Conservation (phyloP, 106 monocot genomes). For the Iris macrosiphon region DNA sequence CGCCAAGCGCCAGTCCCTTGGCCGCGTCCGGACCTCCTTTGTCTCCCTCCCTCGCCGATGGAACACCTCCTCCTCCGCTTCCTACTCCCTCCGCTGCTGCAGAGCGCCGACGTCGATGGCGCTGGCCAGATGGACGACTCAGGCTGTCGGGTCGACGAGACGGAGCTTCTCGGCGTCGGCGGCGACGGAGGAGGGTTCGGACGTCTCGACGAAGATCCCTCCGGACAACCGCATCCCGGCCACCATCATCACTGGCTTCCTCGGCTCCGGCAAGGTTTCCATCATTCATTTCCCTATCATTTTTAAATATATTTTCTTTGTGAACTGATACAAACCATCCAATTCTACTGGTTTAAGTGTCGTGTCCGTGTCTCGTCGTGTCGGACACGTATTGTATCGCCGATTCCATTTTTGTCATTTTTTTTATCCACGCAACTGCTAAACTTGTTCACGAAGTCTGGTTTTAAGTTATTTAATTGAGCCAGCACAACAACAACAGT, state of each 20-base stretch:
- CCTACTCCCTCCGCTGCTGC: neutral
- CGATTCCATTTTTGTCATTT: too few species aligned
- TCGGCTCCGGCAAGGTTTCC: constrained; percentile 63
- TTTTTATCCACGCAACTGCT: too few species aligned
- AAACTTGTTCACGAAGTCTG: too few species aligned
- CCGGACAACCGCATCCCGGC: constrained; percentile 60
- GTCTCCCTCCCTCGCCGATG: neutral
- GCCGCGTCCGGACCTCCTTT: neutral
- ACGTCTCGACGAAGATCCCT: constrained; percentile 34
- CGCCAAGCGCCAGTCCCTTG: constrained; percentile 14
- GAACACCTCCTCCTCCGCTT: neutral
- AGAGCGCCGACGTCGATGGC: neutral
- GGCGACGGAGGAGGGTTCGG: constrained; percentile 28
- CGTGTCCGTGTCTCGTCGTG: too few species aligned
- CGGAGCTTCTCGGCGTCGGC: constrained; percentile 32
- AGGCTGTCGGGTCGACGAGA: neutral
- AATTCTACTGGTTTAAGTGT: too few species aligned
- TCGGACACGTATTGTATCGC: too few species aligned
- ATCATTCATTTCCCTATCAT: too few species aligned
- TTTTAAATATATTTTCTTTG: too few species aligned
- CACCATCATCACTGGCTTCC: constrained; percentile 68
- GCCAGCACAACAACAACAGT: too few species aligned
- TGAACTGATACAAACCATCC: too few species aligned
- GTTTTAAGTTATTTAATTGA: too few species aligned
- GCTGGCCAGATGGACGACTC: neutral